Percentiles rank a stretch among this genome's conserved stretches.
phyloP scores from a whole-genome alignment of 2,329 filamentous ascomycete genomes.

The Didymella pomorum region DNA sequence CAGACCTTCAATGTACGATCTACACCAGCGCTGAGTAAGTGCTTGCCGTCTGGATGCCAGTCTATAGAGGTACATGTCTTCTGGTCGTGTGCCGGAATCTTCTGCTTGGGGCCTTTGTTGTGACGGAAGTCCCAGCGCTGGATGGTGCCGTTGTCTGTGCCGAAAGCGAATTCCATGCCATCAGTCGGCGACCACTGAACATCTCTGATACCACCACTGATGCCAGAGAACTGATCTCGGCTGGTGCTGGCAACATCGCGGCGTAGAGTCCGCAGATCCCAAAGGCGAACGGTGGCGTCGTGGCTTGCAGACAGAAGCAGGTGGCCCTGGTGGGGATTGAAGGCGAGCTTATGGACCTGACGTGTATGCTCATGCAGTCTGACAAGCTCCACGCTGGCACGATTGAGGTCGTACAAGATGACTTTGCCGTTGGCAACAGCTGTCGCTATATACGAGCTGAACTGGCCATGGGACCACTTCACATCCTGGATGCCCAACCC shows the following conservation, averaged over 20 bases:
- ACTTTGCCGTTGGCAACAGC: conserved; percentile 71
- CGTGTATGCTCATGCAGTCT: conserved; percentile 70
- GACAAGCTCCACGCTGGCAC: conserved; percentile 66
- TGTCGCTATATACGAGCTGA: conserved; percentile 67
- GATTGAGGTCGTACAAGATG: conserved; percentile 70
- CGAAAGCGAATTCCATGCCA: conserved; percentile 68
- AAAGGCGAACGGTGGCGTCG: conserved; percentile 69
- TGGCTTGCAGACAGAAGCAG: conserved; percentile 70
- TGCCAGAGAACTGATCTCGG: conserved; percentile 62
- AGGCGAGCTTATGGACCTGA: conserved; percentile 71
- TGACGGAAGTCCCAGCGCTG: conserved; percentile 71
- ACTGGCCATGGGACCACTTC: conserved; percentile 71
- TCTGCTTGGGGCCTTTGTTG: conserved; percentile 63
- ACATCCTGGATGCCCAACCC: conserved; percentile 71
- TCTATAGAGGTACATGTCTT: conserved; percentile 68
- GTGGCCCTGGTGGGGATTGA: conserved; percentile 68
- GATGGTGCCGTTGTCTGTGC: conserved; percentile 69
- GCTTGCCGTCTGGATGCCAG: conserved; percentile 73
- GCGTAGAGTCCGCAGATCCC: conserved; percentile 67
- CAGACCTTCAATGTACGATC: conserved; percentile 70
- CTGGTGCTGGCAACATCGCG: conserved; percentile 62
- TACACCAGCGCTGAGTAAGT: conserved; percentile 68
- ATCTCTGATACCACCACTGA: conserved; percentile 69
- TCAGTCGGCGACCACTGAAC: conserved; percentile 71
- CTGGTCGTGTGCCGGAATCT: conserved; percentile 67